Conservation (phyloP, 306 rosid species). For the barrel medic (Medicago truncatula) region DNA sequence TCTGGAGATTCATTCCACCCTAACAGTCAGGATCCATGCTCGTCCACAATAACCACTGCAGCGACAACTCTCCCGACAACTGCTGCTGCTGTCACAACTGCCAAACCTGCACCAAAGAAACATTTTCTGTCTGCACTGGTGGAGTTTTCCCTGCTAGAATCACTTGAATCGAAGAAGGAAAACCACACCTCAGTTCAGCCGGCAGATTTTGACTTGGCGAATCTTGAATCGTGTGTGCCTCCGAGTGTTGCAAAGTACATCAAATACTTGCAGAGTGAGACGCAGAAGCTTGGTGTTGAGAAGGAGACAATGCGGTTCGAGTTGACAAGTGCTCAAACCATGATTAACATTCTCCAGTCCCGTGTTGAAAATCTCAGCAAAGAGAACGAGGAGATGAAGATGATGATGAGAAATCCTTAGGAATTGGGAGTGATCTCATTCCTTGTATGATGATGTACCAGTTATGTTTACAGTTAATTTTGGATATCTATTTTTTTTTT, state of each 20-base stretch:
- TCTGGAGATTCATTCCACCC: slow-evolving; percentile 64
- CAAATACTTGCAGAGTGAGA: slow-evolving; percentile 70
- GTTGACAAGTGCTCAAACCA: slow-evolving; percentile 85
- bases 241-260: slow-evolving; percentile 74
- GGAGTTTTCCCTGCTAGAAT: slow-evolving; percentile 80
- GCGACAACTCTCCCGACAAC: slow-evolving; percentile 51
- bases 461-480: slow-evolving; percentile 10
- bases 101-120: slow-evolving; percentile 54
- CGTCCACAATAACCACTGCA: slow-evolving; percentile 73
- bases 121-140: slow-evolving; percentile 89
- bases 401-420: slow-evolving; percentile 35
- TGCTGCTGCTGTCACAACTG: slow-evolving; percentile 37
- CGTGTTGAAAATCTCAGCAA: slow-evolving; percentile 65
- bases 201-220: slow-evolving; percentile 53
- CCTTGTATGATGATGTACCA: slow-evolving; percentile 39
- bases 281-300: slow-evolving; percentile 69
- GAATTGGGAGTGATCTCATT: slow-evolving; percentile 5
- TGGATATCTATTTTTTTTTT: slow-evolving; percentile 37
- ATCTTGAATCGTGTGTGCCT: slow-evolving; percentile 60
- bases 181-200: slow-evolving; percentile 42
- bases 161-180: slow-evolving; percentile 80
- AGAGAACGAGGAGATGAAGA: slow-evolving; percentile 74
- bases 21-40: slow-evolving; percentile 70
- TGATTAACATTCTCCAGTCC: slow-evolving; percentile 82
- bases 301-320: slow-evolving; percentile 85